Base-by-base conservation (phyloP, 768 basidiomycete genomes). In the Podaxis carcinomalis region DNA sequence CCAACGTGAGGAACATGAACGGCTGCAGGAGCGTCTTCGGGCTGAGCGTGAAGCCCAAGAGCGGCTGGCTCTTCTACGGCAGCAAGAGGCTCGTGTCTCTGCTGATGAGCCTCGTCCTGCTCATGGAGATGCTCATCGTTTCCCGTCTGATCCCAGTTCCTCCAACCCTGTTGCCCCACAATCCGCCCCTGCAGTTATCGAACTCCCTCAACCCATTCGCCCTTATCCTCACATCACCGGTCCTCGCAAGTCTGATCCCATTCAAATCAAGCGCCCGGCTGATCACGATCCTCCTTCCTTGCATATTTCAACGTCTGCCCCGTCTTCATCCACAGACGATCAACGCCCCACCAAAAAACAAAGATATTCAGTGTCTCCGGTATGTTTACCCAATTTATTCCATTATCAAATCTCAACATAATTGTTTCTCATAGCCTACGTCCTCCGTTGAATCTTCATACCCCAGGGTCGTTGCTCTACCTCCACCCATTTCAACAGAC, bases 341-440 rank as follows among this genome's bases (percentile, higher is more conserved):
- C 63, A 64, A 9, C 73, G 69, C 25, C 74, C 74, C n/a, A 66
- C 65, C 65, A 80, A 80, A 69, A 80, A 76, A 63, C 74, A 74
- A 25, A 74, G 79, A 51, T 78, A 77, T 64, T 80, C 80, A 7
- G 73, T 75, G 49, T 76, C 78, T 36, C 72, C 75, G 49, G 59
- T 60, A 51, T 10, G 59, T 53, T 19, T 37, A 11, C 36, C 3
- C 23, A 32, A 10, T 36, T 28, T 13, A 27, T 25, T 23, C n/a
- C 25, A 16, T 25, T 13, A 32, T n/a, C 27, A 1, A 19, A 44
- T 19, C 51, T 23, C 19, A 21, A 21, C 27, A 9, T 52, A 19
- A 14, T 39, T 5, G 14, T 37, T 19, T 14, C 10, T 7, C 21
- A 23, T 14, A 60, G 59, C 59, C 59, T 21, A n/a, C 59, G 16